These are phyloP conservation scores for Suillus americanus DNA, from an alignment of 768 basidiomycete genomes.

Conservation along the genomic window DNA sequence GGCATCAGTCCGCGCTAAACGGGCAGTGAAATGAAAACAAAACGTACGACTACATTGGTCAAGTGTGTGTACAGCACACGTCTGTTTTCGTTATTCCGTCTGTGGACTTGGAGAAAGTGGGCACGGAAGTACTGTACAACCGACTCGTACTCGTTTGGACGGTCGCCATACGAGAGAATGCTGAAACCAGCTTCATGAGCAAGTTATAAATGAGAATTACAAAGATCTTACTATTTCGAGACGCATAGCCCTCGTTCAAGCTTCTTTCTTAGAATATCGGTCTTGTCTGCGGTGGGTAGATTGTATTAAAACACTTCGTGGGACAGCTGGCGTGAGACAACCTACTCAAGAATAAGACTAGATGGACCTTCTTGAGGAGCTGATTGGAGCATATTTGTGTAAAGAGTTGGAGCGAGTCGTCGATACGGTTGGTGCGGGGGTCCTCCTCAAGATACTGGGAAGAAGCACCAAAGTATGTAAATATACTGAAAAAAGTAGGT, in stretches of 20 bases:
- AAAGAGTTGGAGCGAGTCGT: slow-evolving; percentile 87
- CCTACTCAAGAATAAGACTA: slow-evolving; percentile 60
- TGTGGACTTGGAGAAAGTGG: slow-evolving; percentile 80
- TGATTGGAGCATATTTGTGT: slow-evolving; percentile 83
- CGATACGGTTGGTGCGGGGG: slow-evolving; percentile 79
- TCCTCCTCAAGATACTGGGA: slow-evolving; percentile 83
- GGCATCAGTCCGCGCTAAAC: slow-evolving; percentile 3
- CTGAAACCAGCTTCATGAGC: slow-evolving; percentile 33
- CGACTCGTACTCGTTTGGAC: slow-evolving; percentile 78
- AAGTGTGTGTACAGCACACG: slow-evolving; percentile 82
- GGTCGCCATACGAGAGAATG: slow-evolving; percentile 79
- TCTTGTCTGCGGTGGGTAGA: slow-evolving; percentile 53
- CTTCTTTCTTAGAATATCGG: slow-evolving; percentile 73
- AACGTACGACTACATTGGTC: slow-evolving; percentile 73
- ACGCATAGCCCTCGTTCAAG: slow-evolving; percentile 68
- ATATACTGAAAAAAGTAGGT: not conserved
- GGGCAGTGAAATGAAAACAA: not conserved
- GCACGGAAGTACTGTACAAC: slow-evolving; percentile 86
- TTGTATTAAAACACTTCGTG: not conserved
- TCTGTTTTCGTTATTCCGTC: slow-evolving; percentile 75
- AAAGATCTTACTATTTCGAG: slow-evolving; percentile 64
- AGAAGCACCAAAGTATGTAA: slow-evolving; percentile 1
- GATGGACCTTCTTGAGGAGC: slow-evolving; percentile 68
- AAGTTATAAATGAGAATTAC: slow-evolving; percentile 11
- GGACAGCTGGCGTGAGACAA: slow-evolving; percentile 4